phyloP scores from a whole-genome alignment of 345 rosid species.

The Salix viminalis region DNA sequence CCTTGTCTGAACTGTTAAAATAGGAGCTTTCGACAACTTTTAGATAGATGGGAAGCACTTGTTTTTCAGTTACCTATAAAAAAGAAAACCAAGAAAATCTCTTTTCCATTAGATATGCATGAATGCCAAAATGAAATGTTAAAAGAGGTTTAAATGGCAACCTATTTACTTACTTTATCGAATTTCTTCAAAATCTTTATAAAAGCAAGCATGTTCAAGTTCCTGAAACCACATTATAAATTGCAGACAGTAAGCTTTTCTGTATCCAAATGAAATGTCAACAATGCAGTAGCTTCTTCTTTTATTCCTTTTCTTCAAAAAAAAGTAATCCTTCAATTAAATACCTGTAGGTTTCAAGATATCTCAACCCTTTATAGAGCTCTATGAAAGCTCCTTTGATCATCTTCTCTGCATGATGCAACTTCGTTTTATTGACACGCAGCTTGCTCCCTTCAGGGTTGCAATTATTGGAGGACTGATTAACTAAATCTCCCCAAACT shows the following conservation, averaged over 20 bases:
- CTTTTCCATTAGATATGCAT: not conserved
- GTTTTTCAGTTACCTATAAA: constrained; percentile 70
- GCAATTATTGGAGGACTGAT: constrained; percentile 60
- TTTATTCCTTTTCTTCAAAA: not conserved
- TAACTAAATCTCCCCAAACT: constrained; percentile 64
- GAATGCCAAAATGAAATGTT: not conserved
- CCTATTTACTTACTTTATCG: constrained; percentile 56
- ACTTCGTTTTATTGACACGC: constrained; percentile 69
- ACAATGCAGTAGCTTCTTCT: not conserved
- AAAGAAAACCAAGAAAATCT: not conserved
- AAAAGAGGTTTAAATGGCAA: not conserved
- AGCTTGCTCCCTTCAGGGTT: constrained; percentile 52
- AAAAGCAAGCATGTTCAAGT: constrained; percentile 95
- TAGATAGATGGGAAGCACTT: constrained; percentile 83
- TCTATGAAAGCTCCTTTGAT: constrained; percentile 75
- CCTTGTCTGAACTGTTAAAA: constrained; percentile 93
- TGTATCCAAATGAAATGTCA: not conserved
- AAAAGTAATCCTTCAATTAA: not conserved
- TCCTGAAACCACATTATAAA: constrained; percentile 43
- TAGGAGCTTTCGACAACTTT: constrained; percentile 93
- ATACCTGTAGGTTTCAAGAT: constrained; percentile 85
- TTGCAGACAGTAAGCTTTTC: not conserved
- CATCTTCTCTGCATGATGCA: constrained; percentile 89
- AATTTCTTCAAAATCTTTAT: constrained; percentile 92
- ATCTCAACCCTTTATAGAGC: constrained; percentile 82